Base-by-base conservation (phyloP, 331 rosid species). In the Phaseolus coccineus region DNA sequence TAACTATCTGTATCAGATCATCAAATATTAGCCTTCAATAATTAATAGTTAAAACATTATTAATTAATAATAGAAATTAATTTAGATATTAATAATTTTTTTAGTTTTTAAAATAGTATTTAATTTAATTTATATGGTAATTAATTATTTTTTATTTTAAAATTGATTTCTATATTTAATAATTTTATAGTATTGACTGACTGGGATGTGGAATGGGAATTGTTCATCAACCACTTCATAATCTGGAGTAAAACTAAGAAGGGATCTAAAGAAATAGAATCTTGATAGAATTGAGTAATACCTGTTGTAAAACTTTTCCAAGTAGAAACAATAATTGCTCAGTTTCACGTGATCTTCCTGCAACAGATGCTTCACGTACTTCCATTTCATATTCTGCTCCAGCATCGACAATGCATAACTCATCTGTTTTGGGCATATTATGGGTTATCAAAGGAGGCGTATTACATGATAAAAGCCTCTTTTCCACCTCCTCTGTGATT, bases 301-400 rank as follows among this genome's bases (percentile, higher is more conserved):
- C 99, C 98, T 84, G 88, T 85, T 85, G 97, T 63, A 95, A 69
- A 81, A 95, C 91, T 59, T 88, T 93, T 73, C 97, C 97, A 61
- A 93, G 88, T 66, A 85, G 73, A 53, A 84, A 84, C 56, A 92
- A 72, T 69, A 95, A 74, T 56, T 91, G 91, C 80, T 91, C 89
- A 50, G 83, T 84, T 88, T 93, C 98, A 77, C 84, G 85, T 39
- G 84, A 84, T 68, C 83, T 87, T 69, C 83, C 91, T 73, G 80
- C 84, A 71, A 48, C 67, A 47, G 87, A 68, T 69, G 53, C 84
- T 68, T 73, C 74, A 46, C 78, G 62, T 84, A 74, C 69, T 37
- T 78, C 76, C 73, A 81, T 91, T 62, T 83, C 65, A 57, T 24
- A 51, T 73, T 75, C 89, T 76, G 64, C 76, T 53, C 69, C 74